phyloP scores from a whole-genome alignment of 2,329 filamentous ascomycete species.

The Didymosphaeria variabile region DNA sequence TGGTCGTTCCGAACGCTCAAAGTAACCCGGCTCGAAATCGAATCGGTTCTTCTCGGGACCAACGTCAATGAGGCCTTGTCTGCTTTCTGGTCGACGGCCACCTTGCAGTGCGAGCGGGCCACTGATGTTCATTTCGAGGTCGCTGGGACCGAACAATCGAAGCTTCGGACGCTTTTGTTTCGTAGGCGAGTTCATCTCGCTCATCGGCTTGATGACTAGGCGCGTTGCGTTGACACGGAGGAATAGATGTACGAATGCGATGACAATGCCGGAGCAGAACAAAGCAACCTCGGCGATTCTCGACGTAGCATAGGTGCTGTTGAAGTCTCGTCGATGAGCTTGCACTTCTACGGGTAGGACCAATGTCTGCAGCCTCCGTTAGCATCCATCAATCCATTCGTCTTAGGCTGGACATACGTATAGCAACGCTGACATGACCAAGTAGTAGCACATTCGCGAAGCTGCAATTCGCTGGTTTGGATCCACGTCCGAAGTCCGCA shows the following conservation, averaged over 20 bases:
- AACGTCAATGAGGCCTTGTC: slow-evolving; percentile 48
- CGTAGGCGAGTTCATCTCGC: slow-evolving; percentile 50
- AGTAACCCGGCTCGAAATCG: slow-evolving; percentile 47
- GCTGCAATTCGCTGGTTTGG: slow-evolving; percentile 69
- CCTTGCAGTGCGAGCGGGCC: slow-evolving; percentile 46
- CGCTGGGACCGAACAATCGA: slow-evolving; percentile 56
- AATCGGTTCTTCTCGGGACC: slow-evolving; percentile 49
- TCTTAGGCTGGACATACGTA: slow-evolving; percentile 56
- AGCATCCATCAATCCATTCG: slow-evolving; percentile 1
- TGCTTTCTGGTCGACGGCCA: slow-evolving; percentile 43
- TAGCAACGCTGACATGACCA: slow-evolving; percentile 65
- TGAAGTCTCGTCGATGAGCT: slow-evolving; percentile 55
- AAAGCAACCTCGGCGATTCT: slow-evolving; percentile 72
- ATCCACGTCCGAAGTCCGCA: slow-evolving; percentile 64
- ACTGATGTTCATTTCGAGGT: slow-evolving; percentile 54
- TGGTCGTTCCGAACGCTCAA: slow-evolving; percentile 41
- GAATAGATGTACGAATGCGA: slow-evolving; percentile 72
- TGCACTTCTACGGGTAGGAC: slow-evolving; percentile 71
- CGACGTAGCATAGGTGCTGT: slow-evolving; percentile 61
- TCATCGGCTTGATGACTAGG: slow-evolving; percentile 62
- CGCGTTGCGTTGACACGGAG: slow-evolving; percentile 69
- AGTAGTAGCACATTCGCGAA: slow-evolving; percentile 75
- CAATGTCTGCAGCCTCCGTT: slow-evolving; percentile 54
- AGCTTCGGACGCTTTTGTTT: slow-evolving; percentile 60
- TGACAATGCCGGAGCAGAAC: slow-evolving; percentile 72